Conservation (phyloP, 2,329 filamentous ascomycete species). For the Metarhizium guizhouense region DNA sequence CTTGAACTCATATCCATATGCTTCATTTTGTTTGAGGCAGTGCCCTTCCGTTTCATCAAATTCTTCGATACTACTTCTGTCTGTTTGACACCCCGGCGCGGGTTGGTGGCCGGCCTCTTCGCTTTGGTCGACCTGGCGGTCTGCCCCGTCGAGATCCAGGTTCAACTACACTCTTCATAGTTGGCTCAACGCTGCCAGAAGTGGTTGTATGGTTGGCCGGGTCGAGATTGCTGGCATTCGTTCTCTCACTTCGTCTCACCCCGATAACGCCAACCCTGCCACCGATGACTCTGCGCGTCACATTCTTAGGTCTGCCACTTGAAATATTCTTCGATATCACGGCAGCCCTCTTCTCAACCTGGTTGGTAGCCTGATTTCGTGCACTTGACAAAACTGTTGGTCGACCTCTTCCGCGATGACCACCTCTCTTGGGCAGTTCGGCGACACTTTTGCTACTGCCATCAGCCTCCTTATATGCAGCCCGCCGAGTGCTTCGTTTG, state of each 20-base stretch:
- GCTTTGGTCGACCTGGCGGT: not conserved
- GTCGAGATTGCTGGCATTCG: not conserved
- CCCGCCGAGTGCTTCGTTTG: not conserved
- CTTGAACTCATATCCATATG: too few relatives aligned
- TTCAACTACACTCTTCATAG: not conserved
- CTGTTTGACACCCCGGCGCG: not conserved
- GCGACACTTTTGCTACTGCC: not conserved
- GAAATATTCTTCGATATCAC: not conserved
- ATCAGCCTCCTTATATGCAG: not conserved
- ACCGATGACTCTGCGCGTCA: not conserved
- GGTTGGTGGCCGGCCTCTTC: not conserved
- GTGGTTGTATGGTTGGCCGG: not conserved
- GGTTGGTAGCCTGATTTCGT: not conserved
- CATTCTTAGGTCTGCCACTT: not conserved
- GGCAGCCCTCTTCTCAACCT: not conserved
- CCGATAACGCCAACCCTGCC: not conserved
- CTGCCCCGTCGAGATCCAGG: not conserved
- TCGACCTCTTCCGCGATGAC: not conserved
- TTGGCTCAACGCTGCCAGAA: not conserved
- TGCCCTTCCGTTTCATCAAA: accelerated
- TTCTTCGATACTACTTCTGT: not conserved
- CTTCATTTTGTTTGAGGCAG: not conserved
- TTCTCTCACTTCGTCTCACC: not conserved
- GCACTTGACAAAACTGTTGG: not conserved
- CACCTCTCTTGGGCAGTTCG: not conserved